Evolutionary conservation across 2,329 filamentous ascomycete genomes (phyloP).

Genomic region (Fusarium sp.): DNA sequence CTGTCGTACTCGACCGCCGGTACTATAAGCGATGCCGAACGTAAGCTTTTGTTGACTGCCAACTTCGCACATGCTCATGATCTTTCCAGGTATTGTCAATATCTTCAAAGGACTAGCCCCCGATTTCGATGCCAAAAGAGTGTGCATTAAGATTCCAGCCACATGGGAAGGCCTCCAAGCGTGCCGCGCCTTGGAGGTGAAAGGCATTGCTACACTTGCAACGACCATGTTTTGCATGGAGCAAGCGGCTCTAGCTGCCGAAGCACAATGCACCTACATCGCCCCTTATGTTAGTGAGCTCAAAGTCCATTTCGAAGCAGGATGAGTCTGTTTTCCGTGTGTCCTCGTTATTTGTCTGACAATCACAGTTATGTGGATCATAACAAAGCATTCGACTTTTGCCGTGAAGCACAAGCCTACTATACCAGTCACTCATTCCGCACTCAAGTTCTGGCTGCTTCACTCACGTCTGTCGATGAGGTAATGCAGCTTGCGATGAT

Average conservation of each 20-base stretch:
- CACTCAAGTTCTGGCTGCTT: slow-evolving; percentile 65
- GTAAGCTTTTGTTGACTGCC: slow-evolving; percentile 47
- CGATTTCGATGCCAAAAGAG: slow-evolving; percentile 54
- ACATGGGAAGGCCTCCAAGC: slow-evolving; percentile 72
- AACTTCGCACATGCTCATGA: neutral
- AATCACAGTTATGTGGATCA: slow-evolving; percentile 56
- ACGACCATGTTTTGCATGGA: slow-evolving; percentile 71
- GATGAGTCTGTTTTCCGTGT: slow-evolving; percentile 46
- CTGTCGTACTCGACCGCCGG: slow-evolving; percentile 60
- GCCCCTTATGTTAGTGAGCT: slow-evolving; percentile 73
- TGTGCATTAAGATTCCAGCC: slow-evolving; percentile 70
- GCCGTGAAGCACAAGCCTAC: slow-evolving; percentile 61
- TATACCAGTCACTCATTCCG: slow-evolving; percentile 53
- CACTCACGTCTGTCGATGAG: slow-evolving; percentile 65
- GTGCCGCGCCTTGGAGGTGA: slow-evolving; percentile 61
- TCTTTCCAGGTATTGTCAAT: slow-evolving; percentile 55
- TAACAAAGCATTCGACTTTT: slow-evolving; percentile 60
- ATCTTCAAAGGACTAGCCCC: slow-evolving; percentile 39
- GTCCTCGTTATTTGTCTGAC: neutral
- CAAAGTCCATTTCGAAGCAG: slow-evolving; percentile 66
- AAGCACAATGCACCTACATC: slow-evolving; percentile 68
- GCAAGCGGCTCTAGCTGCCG: slow-evolving; percentile 66
- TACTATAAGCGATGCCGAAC: slow-evolving; percentile 60
- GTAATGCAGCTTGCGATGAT: slow-evolving; percentile 66
- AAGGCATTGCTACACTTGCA: slow-evolving; percentile 66